Base-by-base conservation (phyloP, 83 land plant genomes). In the Diphasiastrum complanatum region DNA sequence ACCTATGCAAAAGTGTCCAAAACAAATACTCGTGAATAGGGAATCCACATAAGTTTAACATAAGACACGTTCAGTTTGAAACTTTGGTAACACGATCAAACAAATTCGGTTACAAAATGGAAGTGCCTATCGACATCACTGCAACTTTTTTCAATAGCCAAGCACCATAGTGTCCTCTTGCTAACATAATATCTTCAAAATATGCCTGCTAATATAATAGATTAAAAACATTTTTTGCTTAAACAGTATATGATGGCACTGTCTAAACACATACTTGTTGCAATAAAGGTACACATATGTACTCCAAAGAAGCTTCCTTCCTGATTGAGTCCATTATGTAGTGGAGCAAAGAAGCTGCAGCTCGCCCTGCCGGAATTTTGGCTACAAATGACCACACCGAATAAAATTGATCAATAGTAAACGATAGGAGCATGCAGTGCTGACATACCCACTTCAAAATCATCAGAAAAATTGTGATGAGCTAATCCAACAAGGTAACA, bases 281-380 rank as follows among this genome's bases (percentile, higher is more conserved):
- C 35, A 81, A 70, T 74, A 85, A 57, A 5, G 89, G 85, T 40
- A 81, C 48, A 20, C 66, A 76, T 36, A 85, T 53, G 46, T 76
- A 67, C 55, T 79, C 82, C 71, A 81, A 41, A 0, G 54, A 27
- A 30, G 66, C 78, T 18, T 63, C 67, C 43, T 32, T 74, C 19
- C 58, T 52, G 20, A 65, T 70, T 2, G 64, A 47, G 12, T 75
- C 77, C 34, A 48, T 62, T 0, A 71, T 78, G 16, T 81, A 70
- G 45, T 73, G 67, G 24, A 48, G 50, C 3, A 78, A 61, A 31
- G 63, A 68, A 57, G 61, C 48, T 2, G 78, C 66, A 5, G 88
- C 64, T 3, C 68, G 69, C 2, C 76, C 78, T 32, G 78, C 52
- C 10, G 82, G n/a, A n/a, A n/a, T n/a, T n/a, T n/a, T n/a, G n/a